phyloP scores from a whole-genome alignment of 2,329 filamentous ascomycete species.

The Calonectria fujianensis region DNA sequence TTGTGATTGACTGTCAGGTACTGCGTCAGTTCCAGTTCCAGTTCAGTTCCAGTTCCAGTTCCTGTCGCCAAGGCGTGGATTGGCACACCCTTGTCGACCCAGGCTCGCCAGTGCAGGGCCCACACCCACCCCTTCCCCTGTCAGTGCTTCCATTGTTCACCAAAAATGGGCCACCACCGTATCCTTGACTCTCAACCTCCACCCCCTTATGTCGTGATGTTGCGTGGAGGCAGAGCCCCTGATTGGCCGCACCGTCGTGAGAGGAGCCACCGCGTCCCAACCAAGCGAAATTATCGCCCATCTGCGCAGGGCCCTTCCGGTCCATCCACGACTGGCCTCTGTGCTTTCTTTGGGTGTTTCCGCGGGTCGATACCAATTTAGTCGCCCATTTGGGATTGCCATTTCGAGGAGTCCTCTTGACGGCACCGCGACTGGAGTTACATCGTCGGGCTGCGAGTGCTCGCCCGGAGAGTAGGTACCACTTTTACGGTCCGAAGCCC shows the following conservation, averaged over 20 bases:
- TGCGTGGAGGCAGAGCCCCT: slow-evolving; percentile 46
- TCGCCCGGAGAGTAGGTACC: slow-evolving; percentile 32
- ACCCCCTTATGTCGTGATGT: slow-evolving; percentile 50
- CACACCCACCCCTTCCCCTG: slow-evolving; percentile 19
- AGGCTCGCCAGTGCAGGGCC: slow-evolving; percentile 6
- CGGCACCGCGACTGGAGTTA: slow-evolving; percentile 25
- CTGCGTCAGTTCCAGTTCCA: slow-evolving; percentile 26
- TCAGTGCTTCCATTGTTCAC: slow-evolving; percentile 30
- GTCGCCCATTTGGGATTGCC: slow-evolving; percentile 33
- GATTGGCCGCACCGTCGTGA: slow-evolving; percentile 48
- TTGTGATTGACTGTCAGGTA: slow-evolving; percentile 37
- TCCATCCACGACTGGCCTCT: slow-evolving; percentile 23
- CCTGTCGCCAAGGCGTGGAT: slow-evolving; percentile 29
- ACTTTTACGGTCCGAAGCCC: slow-evolving; percentile 39
- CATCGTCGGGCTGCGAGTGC: slow-evolving; percentile 29
- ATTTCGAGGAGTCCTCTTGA: slow-evolving; percentile 13
- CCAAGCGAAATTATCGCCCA: slow-evolving; percentile 58
- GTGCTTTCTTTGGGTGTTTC: slow-evolving; percentile 36
- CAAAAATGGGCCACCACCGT: slow-evolving; percentile 28
- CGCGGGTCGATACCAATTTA: slow-evolving; percentile 35
- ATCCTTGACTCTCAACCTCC: slow-evolving; percentile 5
- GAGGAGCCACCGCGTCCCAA: slow-evolving; percentile 45
- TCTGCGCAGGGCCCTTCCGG: slow-evolving; percentile 48
- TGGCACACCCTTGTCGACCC: slow-evolving; percentile 24
- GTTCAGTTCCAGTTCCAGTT: slow-evolving; percentile 39